phyloP scores from a whole-genome alignment of 2,329 filamentous ascomycete species.

The Lachnellula hyalina region DNA sequence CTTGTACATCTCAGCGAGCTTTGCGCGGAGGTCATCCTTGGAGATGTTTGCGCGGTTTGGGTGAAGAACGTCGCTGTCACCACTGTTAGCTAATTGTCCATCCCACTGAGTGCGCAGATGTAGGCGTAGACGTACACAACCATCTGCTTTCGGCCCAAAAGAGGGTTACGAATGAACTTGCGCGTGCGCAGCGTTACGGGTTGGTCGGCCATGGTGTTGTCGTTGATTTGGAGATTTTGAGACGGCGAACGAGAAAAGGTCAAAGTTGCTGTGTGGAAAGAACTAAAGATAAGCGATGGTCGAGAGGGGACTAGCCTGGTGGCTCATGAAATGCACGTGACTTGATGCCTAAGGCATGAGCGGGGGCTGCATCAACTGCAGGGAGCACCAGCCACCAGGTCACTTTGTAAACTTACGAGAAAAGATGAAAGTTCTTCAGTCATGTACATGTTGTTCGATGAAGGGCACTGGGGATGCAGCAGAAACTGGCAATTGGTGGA shows the following conservation, averaged over 20 bases:
- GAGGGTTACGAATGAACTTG: constrained; percentile 99
- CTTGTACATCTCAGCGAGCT: constrained; percentile 96
- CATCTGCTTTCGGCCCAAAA: constrained; percentile 99
- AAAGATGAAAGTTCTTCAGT: background rate
- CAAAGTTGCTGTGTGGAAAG: background rate
- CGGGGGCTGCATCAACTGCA: too few species aligned
- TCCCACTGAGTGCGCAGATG: constrained; percentile 4
- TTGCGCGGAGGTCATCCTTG: constrained; percentile 96
- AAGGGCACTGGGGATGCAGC: constrained; percentile 21
- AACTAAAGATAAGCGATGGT: background rate
- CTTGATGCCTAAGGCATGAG: too few species aligned
- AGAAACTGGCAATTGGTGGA: constrained; percentile 22
- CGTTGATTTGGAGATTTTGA: constrained; percentile 21
- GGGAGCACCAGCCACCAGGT: too few species aligned
- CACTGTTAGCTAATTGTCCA: constrained; percentile 10
- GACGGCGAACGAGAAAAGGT: constrained; percentile 5
- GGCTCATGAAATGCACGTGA: too few species aligned
- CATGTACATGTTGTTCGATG: constrained; percentile 12
- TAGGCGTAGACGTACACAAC: constrained; percentile 74
- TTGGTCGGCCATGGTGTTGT: constrained; percentile 67
- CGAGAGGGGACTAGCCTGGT: too few species aligned
- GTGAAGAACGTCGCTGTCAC: constrained; percentile 92
- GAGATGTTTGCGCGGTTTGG: constrained; percentile 97
- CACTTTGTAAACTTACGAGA: too few species aligned
- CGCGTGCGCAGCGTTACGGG: constrained; percentile 88